A percentile compares a stretch with the other conserved stretches of the same genome.
Conservation (phyloP, 306 rosid species). For the Fagus crenata region DNA sequence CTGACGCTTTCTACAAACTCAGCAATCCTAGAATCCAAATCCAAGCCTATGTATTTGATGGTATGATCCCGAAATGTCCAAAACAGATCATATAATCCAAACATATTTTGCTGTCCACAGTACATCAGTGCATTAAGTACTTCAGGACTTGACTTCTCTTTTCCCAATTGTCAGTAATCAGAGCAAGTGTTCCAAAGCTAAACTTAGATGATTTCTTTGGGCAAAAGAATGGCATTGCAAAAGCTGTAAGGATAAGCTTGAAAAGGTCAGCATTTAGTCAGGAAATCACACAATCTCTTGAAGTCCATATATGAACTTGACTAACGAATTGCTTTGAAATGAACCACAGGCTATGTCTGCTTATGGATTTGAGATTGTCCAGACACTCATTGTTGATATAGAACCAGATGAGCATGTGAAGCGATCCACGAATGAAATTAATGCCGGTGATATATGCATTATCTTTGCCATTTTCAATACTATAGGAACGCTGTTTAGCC, state of each 20-base stretch:
- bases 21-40: slow-evolving; percentile 58
- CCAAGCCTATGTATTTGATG: slow-evolving; percentile 72
- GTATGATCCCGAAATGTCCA: slow-evolving; percentile 29
- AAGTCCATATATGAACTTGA: background rate
- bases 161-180: slow-evolving; percentile 44
- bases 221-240: slow-evolving; percentile 69
- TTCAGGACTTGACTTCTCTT: background rate
- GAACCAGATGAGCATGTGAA: slow-evolving; percentile 61
- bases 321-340: background rate
- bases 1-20: slow-evolving; percentile 77
- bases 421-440: slow-evolving; percentile 72
- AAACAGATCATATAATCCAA: background rate
- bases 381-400: slow-evolving; percentile 66
- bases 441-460: slow-evolving; percentile 48
- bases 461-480: background rate
- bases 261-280: slow-evolving; percentile 44
- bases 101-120: background rate
- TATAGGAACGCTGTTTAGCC: background rate
- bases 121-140: background rate
- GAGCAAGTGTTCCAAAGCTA: slow-evolving; percentile 65
- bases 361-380: slow-evolving; percentile 67
- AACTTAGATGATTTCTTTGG: slow-evolving; percentile 62
- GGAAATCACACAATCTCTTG: background rate
- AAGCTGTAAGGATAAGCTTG: slow-evolving; percentile 68
- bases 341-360: slow-evolving; percentile 59